Conservation (phyloP, 129 eudicot genomes). For the Saussurea involucrata region DNA sequence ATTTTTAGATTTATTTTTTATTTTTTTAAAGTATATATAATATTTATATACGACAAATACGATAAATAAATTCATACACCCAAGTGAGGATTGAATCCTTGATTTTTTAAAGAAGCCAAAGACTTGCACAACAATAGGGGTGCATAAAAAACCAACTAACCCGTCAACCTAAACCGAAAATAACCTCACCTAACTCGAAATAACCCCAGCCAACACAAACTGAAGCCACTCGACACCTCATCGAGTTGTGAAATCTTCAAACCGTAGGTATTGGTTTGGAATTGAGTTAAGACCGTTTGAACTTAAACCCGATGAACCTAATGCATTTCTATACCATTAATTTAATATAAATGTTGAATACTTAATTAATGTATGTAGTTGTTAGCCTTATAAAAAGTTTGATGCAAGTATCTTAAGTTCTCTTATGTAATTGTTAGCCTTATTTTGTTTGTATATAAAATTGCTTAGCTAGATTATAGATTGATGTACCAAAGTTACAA, state of each 20-base stretch:
- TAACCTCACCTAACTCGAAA: too few relatives aligned
- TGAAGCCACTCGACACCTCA: background rate
- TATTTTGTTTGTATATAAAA: too few relatives aligned
- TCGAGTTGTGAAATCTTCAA: background rate
- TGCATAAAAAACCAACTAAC: background rate
- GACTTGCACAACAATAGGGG: background rate
- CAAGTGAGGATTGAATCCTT: background rate
- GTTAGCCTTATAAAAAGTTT: too few relatives aligned
- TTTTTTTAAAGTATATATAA: too few relatives aligned
- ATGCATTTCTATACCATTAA: background rate
- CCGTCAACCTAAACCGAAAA: background rate
- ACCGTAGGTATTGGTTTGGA: background rate
- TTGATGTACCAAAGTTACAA: too few relatives aligned
- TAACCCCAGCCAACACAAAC: too few relatives aligned
- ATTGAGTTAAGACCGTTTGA: background rate
- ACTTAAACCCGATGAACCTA: too few relatives aligned
- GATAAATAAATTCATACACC: too few relatives aligned
- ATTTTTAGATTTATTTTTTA: too few relatives aligned
- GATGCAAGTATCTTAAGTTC: background rate
- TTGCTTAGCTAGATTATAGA: background rate
- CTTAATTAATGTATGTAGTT: background rate
- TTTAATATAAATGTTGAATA: background rate
- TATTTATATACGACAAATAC: too few relatives aligned
- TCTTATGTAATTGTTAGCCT: background rate
- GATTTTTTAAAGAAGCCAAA: too few relatives aligned